Conservation (phyloP, 306 rosid species). For the Benincasa hispida region DNA sequence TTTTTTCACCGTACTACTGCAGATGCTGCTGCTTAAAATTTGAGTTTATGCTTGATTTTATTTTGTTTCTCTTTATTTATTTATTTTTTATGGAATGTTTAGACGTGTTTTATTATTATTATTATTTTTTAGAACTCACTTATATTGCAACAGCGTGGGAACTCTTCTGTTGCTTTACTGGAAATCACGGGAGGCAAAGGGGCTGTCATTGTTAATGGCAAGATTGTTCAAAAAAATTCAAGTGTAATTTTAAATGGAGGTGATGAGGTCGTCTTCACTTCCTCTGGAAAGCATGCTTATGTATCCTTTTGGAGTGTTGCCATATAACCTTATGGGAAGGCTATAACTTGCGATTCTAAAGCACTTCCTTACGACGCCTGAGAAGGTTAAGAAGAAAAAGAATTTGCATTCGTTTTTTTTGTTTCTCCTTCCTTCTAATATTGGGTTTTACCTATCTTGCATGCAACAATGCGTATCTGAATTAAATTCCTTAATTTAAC, state of each 20-base stretch:
- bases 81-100: not conserved
- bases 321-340: not conserved
- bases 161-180: slow-evolving; percentile 53
- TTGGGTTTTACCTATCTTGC: not conserved
- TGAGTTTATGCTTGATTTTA: not conserved
- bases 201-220: slow-evolving; percentile 63
- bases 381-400: not conserved
- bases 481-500: slow-evolving; percentile 28
- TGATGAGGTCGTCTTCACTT: slow-evolving; percentile 71
- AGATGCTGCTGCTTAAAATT: not conserved
- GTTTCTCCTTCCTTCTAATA: not conserved
- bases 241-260: slow-evolving; percentile 59
- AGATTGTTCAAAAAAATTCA: slow-evolving; percentile 30
- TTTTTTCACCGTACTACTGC: slow-evolving; percentile 7
- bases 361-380: not conserved
- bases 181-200: slow-evolving; percentile 72
- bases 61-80: not conserved
- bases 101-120: not conserved
- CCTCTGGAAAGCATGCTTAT: slow-evolving; percentile 68
- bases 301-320: slow-evolving; percentile 65
- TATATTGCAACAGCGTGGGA: slow-evolving; percentile 44
- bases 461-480: not conserved
- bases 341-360: not conserved
- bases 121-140: slow-evolving; percentile 10
- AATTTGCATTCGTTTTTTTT: not conserved